phyloP scores from a whole-genome alignment of 768 basidiomycete genomes.

The Amanita phalloides region DNA sequence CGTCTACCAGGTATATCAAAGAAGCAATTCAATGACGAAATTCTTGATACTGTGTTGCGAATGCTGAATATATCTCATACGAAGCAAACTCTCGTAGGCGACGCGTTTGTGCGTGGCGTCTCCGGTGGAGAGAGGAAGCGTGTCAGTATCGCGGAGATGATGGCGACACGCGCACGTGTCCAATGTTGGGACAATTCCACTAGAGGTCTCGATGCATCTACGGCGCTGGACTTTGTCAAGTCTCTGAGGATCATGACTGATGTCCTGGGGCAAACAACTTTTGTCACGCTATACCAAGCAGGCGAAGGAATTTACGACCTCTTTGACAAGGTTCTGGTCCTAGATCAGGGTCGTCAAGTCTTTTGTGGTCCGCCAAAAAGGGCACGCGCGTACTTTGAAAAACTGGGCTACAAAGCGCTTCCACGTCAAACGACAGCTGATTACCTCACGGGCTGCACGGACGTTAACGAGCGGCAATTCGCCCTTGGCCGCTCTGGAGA shows the following conservation, averaged over 20 bases:
- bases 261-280: conserved; percentile 67
- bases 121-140: conserved; percentile 74
- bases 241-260: conserved; percentile 78
- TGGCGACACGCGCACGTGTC: conserved; percentile 70
- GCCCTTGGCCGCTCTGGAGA: conserved; percentile 44
- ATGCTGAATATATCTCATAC: conserved; percentile 87
- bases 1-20: conserved; percentile 58
- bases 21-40: conserved; percentile 42
- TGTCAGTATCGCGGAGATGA: conserved; percentile 81
- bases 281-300: conserved; percentile 79
- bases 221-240: conserved; percentile 79
- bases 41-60: conserved; percentile 53
- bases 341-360: conserved; percentile 72
- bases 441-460: conserved; percentile 77
- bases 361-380: conserved; percentile 68
- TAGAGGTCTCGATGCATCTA: conserved; percentile 74
- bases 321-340: conserved; percentile 84
- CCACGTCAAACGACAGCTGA: conserved; percentile 82
- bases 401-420: conserved; percentile 59
- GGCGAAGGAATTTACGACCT: conserved; percentile 67
- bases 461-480: conserved; percentile 78
- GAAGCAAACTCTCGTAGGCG: conserved; percentile 67
- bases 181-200: conserved; percentile 84
- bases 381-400: conserved; percentile 73
- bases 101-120: conserved; percentile 77